Evolutionary conservation across 1,284 basidiomycete species (phyloP), one percentile per base, ranked within the genome.

Genomic region (Trametes sp.): DNA sequence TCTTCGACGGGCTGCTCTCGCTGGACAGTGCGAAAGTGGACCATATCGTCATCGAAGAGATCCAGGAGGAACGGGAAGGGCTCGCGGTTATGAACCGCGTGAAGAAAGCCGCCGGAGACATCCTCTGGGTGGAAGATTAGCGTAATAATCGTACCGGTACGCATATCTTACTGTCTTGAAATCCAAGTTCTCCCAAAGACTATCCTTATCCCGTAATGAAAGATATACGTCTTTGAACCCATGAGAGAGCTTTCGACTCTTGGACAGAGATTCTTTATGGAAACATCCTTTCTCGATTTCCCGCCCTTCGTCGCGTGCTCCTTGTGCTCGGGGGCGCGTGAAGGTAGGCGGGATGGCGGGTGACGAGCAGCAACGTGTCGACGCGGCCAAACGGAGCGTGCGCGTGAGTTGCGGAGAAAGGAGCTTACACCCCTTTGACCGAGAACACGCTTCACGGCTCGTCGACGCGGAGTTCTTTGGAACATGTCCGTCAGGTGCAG

Each of bases 51-150:
- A 86, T 98, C 54, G 96, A 99, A 77, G 95, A 91, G 62, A 84
- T 98, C 21, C 77, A 82, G 36, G 95, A 98, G 74, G 84, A 85
- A 23, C 86, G 88, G 29, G 90, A 98, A 68, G 98, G 97, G 0
- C 77, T 98, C 50, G 98, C 98, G 1, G 88, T 99, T 28, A 98
- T 98, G 96, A 98, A 99, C 74, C 84, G 97, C n/a, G 87, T 96
- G n/a, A 87, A 86, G 64, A 99, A 99, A 76, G 97, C 98, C 1
- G 95, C 96, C 2, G 87, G 89, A 4, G 86, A 87, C 66, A 76
- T 79, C 54, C 74, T 77, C 66, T 87, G 85, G 84, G 56, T 75
- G 72, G 72, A 63, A 28, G 21, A 54, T 14, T 65, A 62, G 46
- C 49, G 29, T 52, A 5, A 46, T 44, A 50, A 48, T 36, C n/a